Evolutionary conservation across 2,329 filamentous ascomycete species (phyloP).

Genomic region (Fusarium newnesense): DNA sequence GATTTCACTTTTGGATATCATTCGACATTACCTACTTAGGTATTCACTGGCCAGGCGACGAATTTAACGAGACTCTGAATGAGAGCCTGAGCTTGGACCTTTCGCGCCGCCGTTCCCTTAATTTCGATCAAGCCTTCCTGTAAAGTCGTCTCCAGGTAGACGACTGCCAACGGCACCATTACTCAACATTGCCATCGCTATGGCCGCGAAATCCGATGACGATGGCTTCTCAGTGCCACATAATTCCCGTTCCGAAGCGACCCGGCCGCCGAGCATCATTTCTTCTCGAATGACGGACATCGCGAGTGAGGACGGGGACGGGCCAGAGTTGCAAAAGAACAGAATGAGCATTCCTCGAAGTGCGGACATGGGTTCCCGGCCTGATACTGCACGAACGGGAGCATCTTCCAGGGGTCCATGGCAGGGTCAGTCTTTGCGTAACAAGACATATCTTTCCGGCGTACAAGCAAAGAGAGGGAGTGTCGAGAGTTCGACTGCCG

Average conservation of each 20-base stretch:
- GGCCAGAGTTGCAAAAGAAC: slow-evolving; percentile 48
- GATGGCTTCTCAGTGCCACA: slow-evolving; percentile 53
- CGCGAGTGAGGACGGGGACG: slow-evolving; percentile 65
- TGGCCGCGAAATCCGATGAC: slow-evolving; percentile 53
- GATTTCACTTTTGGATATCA: slow-evolving; percentile 33
- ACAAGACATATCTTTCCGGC: slow-evolving; percentile 53
- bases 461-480: slow-evolving; percentile 58
- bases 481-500: slow-evolving; percentile 57
- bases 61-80: slow-evolving; percentile 10
- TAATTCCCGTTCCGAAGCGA: slow-evolving; percentile 53
- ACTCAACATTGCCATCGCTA: slow-evolving; percentile 30
- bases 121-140: slow-evolving; percentile 7
- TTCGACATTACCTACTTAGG: slow-evolving; percentile 3
- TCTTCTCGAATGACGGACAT: slow-evolving; percentile 79
- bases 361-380: slow-evolving; percentile 60
- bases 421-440: slow-evolving; percentile 67
- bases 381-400: slow-evolving; percentile 64
- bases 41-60: slow-evolving; percentile 7
- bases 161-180: slow-evolving; percentile 28
- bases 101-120: slow-evolving; percentile 17
- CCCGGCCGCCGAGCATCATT: slow-evolving; percentile 71
- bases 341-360: slow-evolving; percentile 48
- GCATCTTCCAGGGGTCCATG: slow-evolving; percentile 56
- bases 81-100: slow-evolving; percentile 1
- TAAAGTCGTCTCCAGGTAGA: slow-evolving; percentile 25